Percentiles rank a stretch among this genome's conserved stretches.
Evolutionary conservation across 441 rosid species (phyloP).

Genomic region (Adansonia madagascariensis): DNA sequence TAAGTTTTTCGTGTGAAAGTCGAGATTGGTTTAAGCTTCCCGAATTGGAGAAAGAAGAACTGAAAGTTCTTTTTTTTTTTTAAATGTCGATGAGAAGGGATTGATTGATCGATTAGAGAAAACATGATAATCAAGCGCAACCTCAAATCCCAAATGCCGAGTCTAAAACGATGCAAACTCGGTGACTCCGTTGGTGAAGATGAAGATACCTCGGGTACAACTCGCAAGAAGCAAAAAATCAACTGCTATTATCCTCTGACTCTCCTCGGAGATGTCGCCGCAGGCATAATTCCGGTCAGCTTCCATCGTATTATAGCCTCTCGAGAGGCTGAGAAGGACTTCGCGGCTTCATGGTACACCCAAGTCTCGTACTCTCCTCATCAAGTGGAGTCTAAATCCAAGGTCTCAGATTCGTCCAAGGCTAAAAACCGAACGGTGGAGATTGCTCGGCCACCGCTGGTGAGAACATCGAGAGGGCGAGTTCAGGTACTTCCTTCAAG

Average conservation of each 20-base stretch:
- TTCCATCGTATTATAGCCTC: constrained; percentile 48
- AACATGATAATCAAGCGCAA: constrained; percentile 89
- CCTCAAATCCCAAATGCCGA: constrained; percentile 88
- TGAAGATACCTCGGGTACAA: constrained; percentile 37
- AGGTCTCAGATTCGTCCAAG: constrained; percentile 44
- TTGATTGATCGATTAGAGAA: constrained; percentile 27
- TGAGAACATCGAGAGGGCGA: constrained; percentile 92
- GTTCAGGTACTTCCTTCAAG: constrained; percentile 99
- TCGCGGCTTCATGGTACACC: constrained; percentile 69
- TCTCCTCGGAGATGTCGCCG: constrained; percentile 70
- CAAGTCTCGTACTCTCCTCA: constrained; percentile 54
- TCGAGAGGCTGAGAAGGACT: constrained; percentile 43
- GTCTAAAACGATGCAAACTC: constrained; percentile 72
- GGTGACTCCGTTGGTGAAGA: constrained; percentile 51
- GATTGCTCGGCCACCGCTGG: constrained; percentile 91
- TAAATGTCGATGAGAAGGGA: constrained; percentile 26
- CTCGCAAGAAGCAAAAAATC: constrained; percentile 58
- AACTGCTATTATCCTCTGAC: constrained; percentile 70
- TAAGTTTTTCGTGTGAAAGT: constrained; percentile 31
- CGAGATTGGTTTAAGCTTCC: constrained; percentile 21
- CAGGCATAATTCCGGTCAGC: constrained; percentile 65
- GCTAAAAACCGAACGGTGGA: constrained; percentile 45
- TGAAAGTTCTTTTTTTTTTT: background rate
- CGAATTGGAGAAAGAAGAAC: constrained; percentile 15
- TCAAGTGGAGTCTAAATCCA: constrained; percentile 48